phyloP scores from a whole-genome alignment of 306 rosid species.

The Sesbania bispinosa region DNA sequence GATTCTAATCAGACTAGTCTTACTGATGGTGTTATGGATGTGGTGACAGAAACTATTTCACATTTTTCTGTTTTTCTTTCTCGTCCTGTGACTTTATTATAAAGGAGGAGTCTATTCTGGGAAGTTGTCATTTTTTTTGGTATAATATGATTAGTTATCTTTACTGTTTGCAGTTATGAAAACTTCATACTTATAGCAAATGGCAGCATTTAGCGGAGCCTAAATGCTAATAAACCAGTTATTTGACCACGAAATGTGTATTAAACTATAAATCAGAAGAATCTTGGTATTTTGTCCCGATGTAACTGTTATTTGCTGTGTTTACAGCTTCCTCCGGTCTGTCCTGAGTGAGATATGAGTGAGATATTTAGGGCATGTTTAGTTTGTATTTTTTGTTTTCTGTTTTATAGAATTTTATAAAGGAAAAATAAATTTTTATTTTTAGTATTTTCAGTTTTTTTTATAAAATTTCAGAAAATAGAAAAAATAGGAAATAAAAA shows the following conservation, averaged over 20 bases:
- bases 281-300: too few species aligned
- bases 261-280: too few species aligned
- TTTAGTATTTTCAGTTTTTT: too few species aligned
- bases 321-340: too few species aligned
- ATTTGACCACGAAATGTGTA: background rate
- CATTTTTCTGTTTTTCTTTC: background rate
- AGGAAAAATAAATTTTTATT: too few species aligned
- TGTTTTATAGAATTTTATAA: too few species aligned
- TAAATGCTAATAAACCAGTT: background rate
- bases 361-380: too few species aligned
- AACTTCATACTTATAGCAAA: background rate
- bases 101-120: conserved; percentile 10
- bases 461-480: too few species aligned
- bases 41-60: conserved; percentile 28
- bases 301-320: too few species aligned
- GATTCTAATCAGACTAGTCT: conserved; percentile 25
- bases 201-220: background rate
- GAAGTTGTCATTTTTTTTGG: background rate
- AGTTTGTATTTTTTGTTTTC: too few species aligned
- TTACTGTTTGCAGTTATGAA: background rate
- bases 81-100: conserved; percentile 18
- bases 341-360: too few species aligned
- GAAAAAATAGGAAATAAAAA: too few species aligned
- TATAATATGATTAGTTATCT: background rate
- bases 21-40: conserved; percentile 38